Evolutionary conservation across 148 eudicot genomes (phyloP), one percentile per base, ranked within the genome.

Genomic region (Suaeda aralocaspica): DNA sequence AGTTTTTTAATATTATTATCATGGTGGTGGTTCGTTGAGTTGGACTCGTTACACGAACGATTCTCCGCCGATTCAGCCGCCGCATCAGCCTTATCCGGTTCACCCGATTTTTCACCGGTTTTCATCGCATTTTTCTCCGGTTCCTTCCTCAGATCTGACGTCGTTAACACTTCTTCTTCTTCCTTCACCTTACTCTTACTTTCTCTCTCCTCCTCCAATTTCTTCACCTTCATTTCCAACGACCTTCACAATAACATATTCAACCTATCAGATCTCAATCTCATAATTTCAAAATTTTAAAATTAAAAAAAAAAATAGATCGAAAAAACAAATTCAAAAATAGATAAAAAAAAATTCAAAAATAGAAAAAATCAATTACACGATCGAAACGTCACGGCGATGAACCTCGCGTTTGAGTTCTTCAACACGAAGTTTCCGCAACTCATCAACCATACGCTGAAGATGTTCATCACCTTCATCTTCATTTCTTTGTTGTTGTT

Each of bases 21-120:
- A n/a, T n/a, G n/a, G n/a, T 55, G 64, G 58, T 46, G 76, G 52
- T 51, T 74, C 55, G 82, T 33, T 70, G 78, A 60, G 71, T 74
- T 83, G 13, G 86, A 83, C 81, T 82, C 85, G 81, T 82, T 74
- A 65, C 68, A 77, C 15, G 86, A 83, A 42, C 73, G 81, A 74
- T 77, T 64, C 69, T 77, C 83, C 13, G 59, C 81, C 73, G 75
- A 73, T 57, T 74, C 77, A 9, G 41, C 74, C 45, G 67, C 65
- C 48, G 8, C 8, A 29, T 11, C 52, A 53, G 71, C 69, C 48
- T 67, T 57, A 16, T 48, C 71, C 71, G 72, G 74, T 49, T 64
- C 77, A 9, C 12, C 55, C 12, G 45, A 1, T 36, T 67, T 72
- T 51, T 42, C 74, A 1, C 66, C 72, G 67, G 55, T 57, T 55